Conservation (phyloP, 2,329 filamentous ascomycete species). For the Aspergillus sp. region DNA sequence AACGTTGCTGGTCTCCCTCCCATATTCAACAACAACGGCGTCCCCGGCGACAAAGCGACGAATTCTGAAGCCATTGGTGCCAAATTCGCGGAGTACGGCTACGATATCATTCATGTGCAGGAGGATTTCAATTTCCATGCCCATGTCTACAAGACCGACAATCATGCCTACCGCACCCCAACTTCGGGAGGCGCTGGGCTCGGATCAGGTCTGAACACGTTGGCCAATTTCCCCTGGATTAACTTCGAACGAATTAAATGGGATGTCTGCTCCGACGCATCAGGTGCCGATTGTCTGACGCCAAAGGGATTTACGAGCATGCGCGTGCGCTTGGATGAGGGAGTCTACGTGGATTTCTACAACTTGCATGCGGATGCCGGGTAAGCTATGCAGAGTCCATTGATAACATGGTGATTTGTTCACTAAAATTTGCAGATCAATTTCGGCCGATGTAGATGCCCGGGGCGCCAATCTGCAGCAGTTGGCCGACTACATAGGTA, state of each 20-base stretch:
- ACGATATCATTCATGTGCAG: slow-evolving; percentile 65
- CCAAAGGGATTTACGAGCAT: slow-evolving; percentile 71
- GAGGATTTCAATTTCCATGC: slow-evolving; percentile 71
- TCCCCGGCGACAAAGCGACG: slow-evolving; percentile 60
- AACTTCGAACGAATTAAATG: slow-evolving; percentile 60
- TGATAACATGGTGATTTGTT: neutral
- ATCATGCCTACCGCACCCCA: slow-evolving; percentile 55
- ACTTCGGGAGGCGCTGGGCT: slow-evolving; percentile 65
- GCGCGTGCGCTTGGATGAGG: slow-evolving; percentile 54
- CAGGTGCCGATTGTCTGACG: slow-evolving; percentile 61
- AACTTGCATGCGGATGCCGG: slow-evolving; percentile 68
- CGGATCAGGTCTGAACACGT: slow-evolving; percentile 64
- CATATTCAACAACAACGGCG: slow-evolving; percentile 57
- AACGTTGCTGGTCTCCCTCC: slow-evolving; percentile 62
- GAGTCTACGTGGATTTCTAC: slow-evolving; percentile 62
- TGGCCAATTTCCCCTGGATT: slow-evolving; percentile 59
- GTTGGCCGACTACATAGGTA: slow-evolving; percentile 57
- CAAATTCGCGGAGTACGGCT: slow-evolving; percentile 56
- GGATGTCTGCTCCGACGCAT: slow-evolving; percentile 51
- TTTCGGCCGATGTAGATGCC: slow-evolving; percentile 53
- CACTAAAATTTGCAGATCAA: slow-evolving; percentile 31
- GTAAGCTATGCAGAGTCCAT: slow-evolving; percentile 18
- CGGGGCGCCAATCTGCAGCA: slow-evolving; percentile 62
- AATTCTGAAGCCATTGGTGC: slow-evolving; percentile 59
- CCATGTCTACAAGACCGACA: slow-evolving; percentile 57